A percentile compares a stretch with the other conserved stretches of the same genome.
These are phyloP conservation scores for Pholiota conissans DNA, from an alignment of 768 basidiomycete genomes.

Conservation along the genomic window DNA sequence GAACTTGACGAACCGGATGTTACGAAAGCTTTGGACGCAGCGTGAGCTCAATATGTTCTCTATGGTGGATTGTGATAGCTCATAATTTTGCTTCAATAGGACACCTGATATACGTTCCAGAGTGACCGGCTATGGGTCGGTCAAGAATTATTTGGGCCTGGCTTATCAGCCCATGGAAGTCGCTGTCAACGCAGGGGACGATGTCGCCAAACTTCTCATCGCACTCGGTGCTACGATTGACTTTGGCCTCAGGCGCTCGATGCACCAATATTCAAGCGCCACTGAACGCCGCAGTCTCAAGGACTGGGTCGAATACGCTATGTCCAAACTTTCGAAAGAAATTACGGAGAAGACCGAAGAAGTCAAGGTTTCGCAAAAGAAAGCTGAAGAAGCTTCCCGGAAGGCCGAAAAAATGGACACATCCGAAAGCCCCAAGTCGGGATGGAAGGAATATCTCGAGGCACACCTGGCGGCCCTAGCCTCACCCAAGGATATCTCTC, in stretches of 20 bases:
- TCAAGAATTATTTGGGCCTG: slow-evolving; percentile 25
- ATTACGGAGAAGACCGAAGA: slow-evolving; percentile 20
- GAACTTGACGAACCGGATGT: slow-evolving; percentile 34
- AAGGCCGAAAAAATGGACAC: slow-evolving; percentile 2
- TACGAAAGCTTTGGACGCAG: slow-evolving; percentile 30
- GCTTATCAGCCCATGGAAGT: slow-evolving; percentile 36
- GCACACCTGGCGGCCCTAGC: neutral
- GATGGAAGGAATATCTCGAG: slow-evolving; percentile 13
- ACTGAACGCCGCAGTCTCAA: slow-evolving; percentile 27
- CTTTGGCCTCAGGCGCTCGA: slow-evolving; percentile 26
- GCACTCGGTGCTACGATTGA: slow-evolving; percentile 37
- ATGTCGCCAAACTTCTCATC: slow-evolving; percentile 37
- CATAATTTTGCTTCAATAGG: neutral
- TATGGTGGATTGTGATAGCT: neutral
- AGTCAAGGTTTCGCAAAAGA: neutral
- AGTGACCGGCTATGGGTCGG: slow-evolving; percentile 20
- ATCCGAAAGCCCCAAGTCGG: slow-evolving; percentile 1
- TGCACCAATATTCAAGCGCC: slow-evolving; percentile 16
- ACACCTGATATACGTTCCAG: slow-evolving; percentile 17
- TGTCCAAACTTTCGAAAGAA: slow-evolving; percentile 20
- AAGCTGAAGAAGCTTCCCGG: neutral
- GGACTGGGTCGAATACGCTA: slow-evolving; percentile 39
- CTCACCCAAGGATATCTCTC: neutral
- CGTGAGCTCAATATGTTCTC: slow-evolving; percentile 22
- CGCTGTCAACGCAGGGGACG: slow-evolving; percentile 34